Evolutionary conservation across 495 filamentous ascomycete genomes (phyloP).

Genomic region (Daldinia vernicosa): DNA sequence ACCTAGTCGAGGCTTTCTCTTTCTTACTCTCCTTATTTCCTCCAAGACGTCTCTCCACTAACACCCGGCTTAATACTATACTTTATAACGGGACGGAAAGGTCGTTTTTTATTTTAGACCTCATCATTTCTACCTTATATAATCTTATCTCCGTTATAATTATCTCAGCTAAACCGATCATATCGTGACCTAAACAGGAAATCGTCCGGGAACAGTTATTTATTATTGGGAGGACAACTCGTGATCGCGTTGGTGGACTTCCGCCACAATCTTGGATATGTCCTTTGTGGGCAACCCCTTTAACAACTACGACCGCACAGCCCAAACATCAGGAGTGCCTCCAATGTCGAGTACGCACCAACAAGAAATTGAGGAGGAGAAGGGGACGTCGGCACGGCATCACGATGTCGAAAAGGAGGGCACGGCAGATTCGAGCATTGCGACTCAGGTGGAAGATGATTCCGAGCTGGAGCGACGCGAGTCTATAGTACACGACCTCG

Average conservation of each 20-base stretch:
- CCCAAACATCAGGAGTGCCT: slow-evolving; percentile 46
- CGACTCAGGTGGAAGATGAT: slow-evolving; percentile 52
- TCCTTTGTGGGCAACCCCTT: slow-evolving; percentile 55
- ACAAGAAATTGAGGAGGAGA: slow-evolving; percentile 30
- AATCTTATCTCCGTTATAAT: background rate
- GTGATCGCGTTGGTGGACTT: background rate
- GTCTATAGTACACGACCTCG: slow-evolving; percentile 56
- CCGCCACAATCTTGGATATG: slow-evolving; percentile 42
- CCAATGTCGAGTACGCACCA: slow-evolving; percentile 7
- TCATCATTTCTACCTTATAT: background rate
- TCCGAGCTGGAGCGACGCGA: slow-evolving; percentile 53
- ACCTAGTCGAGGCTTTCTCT: background rate
- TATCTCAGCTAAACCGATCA: background rate
- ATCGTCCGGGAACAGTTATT: background rate
- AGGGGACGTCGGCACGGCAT: slow-evolving; percentile 4
- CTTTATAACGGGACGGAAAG: background rate
- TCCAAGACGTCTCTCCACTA: background rate
- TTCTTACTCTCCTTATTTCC: slow-evolving; percentile 5
- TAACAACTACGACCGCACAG: slow-evolving; percentile 57
- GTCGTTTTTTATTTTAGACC: background rate
- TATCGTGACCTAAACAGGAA: background rate
- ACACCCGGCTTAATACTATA: slow-evolving; percentile 1
- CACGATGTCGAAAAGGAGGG: slow-evolving; percentile 44
- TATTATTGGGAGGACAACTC: background rate
- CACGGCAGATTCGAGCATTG: slow-evolving; percentile 44